phyloP scores from a whole-genome alignment of 2,329 filamentous ascomycete species.

The Colletotrichum aenigma region DNA sequence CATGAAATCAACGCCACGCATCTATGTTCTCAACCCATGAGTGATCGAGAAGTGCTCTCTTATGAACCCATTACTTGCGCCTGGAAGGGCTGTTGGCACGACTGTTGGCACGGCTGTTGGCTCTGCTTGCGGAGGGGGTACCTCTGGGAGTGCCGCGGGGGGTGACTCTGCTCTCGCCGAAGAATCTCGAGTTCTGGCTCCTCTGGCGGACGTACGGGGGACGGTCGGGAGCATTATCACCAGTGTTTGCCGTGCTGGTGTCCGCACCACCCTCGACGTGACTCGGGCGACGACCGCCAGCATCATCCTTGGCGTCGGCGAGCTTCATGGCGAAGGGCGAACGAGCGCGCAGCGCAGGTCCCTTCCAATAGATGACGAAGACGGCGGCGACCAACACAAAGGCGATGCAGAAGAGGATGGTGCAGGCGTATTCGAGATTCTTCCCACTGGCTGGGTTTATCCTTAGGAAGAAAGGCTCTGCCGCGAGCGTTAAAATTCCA shows the following conservation, averaged over 20 bases:
- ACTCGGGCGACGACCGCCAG: background rate
- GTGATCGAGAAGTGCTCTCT: background rate
- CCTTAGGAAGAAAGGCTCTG: too few relatives aligned
- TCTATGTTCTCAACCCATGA: background rate
- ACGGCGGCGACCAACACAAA: conserved; percentile 66
- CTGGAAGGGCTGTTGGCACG: conserved; percentile 20
- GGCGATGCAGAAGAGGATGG: conserved; percentile 67
- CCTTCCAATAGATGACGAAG: conserved; percentile 71
- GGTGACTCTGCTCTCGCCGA: conserved; percentile 44
- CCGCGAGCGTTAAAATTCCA: too few relatives aligned
- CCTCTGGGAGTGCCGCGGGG: conserved; percentile 39
- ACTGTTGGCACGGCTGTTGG: conserved; percentile 23
- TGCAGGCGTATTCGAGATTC: conserved; percentile 64
- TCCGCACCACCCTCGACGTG: background rate
- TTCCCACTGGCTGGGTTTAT: too few relatives aligned
- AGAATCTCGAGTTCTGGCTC: conserved; percentile 45
- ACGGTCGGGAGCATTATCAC: conserved; percentile 20
- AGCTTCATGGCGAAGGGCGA: conserved; percentile 71
- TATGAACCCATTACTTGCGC: background rate
- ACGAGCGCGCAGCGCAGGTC: conserved; percentile 60
- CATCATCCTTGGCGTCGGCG: conserved; percentile 40
- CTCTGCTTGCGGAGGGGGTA: conserved; percentile 39
- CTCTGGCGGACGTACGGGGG: conserved; percentile 24
- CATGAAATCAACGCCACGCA: background rate
- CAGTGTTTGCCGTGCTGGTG: conserved; percentile 13